Evolutionary conservation across 768 basidiomycete species (phyloP).

Genomic region (Fomitopsis pulvina): DNA sequence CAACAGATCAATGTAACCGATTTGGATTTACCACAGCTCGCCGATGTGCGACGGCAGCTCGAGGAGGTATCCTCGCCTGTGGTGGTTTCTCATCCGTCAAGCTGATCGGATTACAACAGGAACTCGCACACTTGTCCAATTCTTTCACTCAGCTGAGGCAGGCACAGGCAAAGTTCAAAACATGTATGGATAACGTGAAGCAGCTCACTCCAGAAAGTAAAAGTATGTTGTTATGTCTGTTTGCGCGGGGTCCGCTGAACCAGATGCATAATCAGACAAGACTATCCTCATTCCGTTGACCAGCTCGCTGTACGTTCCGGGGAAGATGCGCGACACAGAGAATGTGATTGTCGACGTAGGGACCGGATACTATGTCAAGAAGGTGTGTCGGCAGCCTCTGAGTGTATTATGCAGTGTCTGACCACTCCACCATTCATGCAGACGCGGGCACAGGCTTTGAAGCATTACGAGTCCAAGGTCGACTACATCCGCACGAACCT

Average conservation of each 20-base stretch:
- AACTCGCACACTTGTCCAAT: slow-evolving; percentile 84
- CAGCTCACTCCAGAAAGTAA: slow-evolving; percentile 70
- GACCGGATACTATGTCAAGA: slow-evolving; percentile 94
- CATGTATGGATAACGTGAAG: slow-evolving; percentile 74
- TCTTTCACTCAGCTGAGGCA: slow-evolving; percentile 91
- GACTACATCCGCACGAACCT: slow-evolving; percentile 79
- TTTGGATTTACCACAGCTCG: slow-evolving; percentile 79
- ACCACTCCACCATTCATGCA: slow-evolving; percentile 39
- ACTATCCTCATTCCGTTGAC: slow-evolving; percentile 89
- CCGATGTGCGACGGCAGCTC: slow-evolving; percentile 85
- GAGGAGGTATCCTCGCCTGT: slow-evolving; percentile 60
- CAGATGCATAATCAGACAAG: slow-evolving; percentile 48
- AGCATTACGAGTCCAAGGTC: slow-evolving; percentile 77
- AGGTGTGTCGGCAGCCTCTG: slow-evolving; percentile 47
- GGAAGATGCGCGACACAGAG: slow-evolving; percentile 74
- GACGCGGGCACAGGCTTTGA: slow-evolving; percentile 74
- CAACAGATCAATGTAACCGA: slow-evolving; percentile 79
- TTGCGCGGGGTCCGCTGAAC: neutral
- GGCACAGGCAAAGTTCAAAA: slow-evolving; percentile 87
- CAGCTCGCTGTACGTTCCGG: slow-evolving; percentile 92
- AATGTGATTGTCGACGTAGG: slow-evolving; percentile 94
- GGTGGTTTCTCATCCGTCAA: slow-evolving; percentile 1
- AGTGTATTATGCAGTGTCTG: neutral
- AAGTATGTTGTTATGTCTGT: slow-evolving; percentile 28
- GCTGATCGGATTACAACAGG: slow-evolving; percentile 39